Conservation (phyloP, 1,284 basidiomycete species). For the Stygiomarasmius scandens region DNA sequence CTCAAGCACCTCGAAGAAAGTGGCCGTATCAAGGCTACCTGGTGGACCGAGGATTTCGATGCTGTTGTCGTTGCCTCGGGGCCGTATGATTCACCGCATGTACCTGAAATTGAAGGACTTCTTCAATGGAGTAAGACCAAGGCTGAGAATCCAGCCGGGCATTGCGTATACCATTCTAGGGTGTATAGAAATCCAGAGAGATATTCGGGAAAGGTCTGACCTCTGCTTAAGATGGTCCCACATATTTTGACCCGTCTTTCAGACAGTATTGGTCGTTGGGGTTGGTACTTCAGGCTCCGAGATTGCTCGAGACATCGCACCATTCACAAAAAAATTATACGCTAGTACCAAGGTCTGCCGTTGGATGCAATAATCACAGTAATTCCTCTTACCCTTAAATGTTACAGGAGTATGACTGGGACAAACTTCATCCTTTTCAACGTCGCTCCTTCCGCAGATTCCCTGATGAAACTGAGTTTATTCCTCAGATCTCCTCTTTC, state of each 20-base stretch:
- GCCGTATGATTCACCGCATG: constrained; percentile 23
- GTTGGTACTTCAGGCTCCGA: constrained; percentile 25
- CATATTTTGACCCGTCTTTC: no score
- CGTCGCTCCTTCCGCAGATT: constrained; percentile 21
- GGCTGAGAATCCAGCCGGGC: background rate
- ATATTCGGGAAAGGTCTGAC: constrained; percentile 23
- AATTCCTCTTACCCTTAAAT: background rate
- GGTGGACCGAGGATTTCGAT: constrained; percentile 27
- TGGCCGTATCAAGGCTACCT: constrained; percentile 19
- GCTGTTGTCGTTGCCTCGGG: constrained; percentile 23
- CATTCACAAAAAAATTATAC: constrained; percentile 17
- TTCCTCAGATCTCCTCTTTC: constrained; percentile 22
- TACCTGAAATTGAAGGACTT: constrained; percentile 23
- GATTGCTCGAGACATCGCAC: constrained; percentile 25
- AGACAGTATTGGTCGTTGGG: constrained; percentile 24
- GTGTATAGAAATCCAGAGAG: constrained; percentile 23
- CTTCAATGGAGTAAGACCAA: constrained; percentile 21
- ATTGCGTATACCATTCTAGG: constrained; percentile 24
- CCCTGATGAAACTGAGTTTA: constrained; percentile 18
- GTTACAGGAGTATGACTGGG: constrained; percentile 13
- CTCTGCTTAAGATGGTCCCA: no score
- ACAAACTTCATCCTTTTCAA: constrained; percentile 21
- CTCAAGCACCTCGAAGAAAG: constrained; percentile 21
- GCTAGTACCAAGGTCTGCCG: constrained; percentile 19
- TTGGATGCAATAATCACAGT: background rate